Evolutionary conservation across 192 early-diverging fungal species (phyloP), one percentile per base, ranked within the genome.

Genomic region (Coemansia sp.): DNA sequence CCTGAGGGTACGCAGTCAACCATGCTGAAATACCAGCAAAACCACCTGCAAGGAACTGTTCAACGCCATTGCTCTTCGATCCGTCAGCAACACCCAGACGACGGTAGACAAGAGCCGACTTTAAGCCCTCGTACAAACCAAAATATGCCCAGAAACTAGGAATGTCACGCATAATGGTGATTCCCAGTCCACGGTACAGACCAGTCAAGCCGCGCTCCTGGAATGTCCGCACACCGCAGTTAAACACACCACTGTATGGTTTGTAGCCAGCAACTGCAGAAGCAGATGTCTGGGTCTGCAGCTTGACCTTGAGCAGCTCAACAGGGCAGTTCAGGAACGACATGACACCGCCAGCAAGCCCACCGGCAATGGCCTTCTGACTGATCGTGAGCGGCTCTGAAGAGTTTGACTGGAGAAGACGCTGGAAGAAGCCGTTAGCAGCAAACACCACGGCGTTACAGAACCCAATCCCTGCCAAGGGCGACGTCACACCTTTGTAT

Each of bases 291-390:
- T 95, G 94, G 3, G 92, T 92, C 71, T 98, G 96, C 76, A 96
- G 82, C 54, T 88, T 87, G 58, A 91, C 90, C 71, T 98, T 98
- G 52, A 96, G 75, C 14, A 98, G 67, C 67, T 98, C 96, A 9
- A 98, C 91, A 0, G 96, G 94, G 13, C 90, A 93, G 18, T 93
- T 89, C 17, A 96, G 79, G 25, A 94, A 83, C 44, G 85, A 83
- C 64, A 94, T 94, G 33, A 91, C 85, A 34, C 89, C 80, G 41
- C 74, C 96, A 24, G 93, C 93, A 22, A 93, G 90, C 15, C 90
- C 85, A 44, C 96, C 96, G 47, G 94, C 92, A 25, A 94, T 57
- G 0, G 87, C 88, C 61, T 93, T 93, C 51, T 96, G 84, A 15
- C 88, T 57, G 7, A 85, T 54, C 9, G 93, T 80, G 19, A 83